phyloP scores from a whole-genome alignment of 2,329 filamentous ascomycete species.

The Lachnellula suecica region DNA sequence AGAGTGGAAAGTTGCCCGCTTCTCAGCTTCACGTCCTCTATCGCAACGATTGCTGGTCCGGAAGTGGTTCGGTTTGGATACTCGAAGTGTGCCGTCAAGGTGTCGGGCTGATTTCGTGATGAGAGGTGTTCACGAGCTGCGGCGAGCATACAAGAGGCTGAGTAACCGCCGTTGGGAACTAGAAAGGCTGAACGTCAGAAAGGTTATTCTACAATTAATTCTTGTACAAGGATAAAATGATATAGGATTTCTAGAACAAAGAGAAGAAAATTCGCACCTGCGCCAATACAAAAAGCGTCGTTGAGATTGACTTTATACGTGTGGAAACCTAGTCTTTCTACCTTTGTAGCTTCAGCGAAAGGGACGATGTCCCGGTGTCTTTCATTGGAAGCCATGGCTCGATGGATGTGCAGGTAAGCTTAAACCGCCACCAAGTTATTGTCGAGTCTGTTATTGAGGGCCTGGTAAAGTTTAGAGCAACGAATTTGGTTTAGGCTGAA shows the following conservation, averaged over 20 bases:
- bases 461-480: too few species aligned
- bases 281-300: not conserved
- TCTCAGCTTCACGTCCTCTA: constrained; percentile 2
- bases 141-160: not conserved
- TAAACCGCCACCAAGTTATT: too few species aligned
- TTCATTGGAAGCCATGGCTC: not conserved
- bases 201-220: not conserved
- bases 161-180: constrained; percentile 3
- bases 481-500: too few species aligned
- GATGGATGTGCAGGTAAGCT: too few species aligned
- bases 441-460: too few species aligned
- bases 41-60: not conserved
- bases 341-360: not conserved
- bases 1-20: constrained; percentile 1
- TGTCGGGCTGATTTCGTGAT: not conserved
- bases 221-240: too few species aligned
- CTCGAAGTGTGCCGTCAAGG: constrained; percentile 1
- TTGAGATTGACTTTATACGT: not conserved
- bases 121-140: not conserved
- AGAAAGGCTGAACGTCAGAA: not conserved
- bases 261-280: not conserved
- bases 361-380: not conserved
- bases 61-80: not conserved
- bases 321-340: not conserved
- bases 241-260: too few species aligned